Percentiles rank a stretch among this genome's conserved stretches.
Evolutionary conservation across 805 yeast species (phyloP).

Genomic region (Nadsonia fulvescens): DNA sequence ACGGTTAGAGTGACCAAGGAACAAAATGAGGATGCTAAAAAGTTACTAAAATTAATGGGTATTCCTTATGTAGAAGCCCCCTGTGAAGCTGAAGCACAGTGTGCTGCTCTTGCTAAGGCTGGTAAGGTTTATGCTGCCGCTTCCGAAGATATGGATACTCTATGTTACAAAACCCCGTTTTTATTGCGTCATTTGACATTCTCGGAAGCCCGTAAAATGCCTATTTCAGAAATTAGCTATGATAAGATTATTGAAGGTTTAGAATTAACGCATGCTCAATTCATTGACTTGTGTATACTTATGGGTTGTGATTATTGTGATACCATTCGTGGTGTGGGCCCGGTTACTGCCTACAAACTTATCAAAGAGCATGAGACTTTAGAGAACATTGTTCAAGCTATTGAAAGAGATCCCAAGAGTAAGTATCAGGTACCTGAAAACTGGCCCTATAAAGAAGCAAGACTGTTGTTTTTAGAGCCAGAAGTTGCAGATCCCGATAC

Average conservation of each 20-base stretch:
- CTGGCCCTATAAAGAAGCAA: constrained; percentile 85
- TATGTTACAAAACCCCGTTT: constrained; percentile 76
- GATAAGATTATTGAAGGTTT: constrained; percentile 55
- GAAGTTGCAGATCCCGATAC: constrained; percentile 51
- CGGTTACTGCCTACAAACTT: constrained; percentile 78
- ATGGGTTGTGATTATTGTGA: constrained; percentile 97
- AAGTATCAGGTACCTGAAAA: constrained; percentile 81
- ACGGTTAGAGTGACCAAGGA: constrained; percentile 76
- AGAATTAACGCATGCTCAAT: constrained; percentile 52
- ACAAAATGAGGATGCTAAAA: constrained; percentile 88
- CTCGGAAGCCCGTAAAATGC: constrained; percentile 83
- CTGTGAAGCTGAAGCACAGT: constrained; percentile 97
- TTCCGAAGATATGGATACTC: constrained; percentile 96
- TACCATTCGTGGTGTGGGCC: constrained; percentile 88
- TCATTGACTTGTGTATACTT: constrained; percentile 80
- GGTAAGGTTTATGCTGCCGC: constrained; percentile 96
- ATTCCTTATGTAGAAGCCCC: constrained; percentile 90
- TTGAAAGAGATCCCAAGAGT: constrained; percentile 29
- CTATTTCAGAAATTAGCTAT: constrained; percentile 68
- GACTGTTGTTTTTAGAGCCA: constrained; percentile 67
- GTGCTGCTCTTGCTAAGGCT: constrained; percentile 76
- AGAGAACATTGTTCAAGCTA: constrained; percentile 55
- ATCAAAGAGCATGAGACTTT: constrained; percentile 71
- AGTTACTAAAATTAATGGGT: constrained; percentile 73
- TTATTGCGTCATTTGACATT: constrained; percentile 81